Evolutionary conservation across 2,329 filamentous ascomycete species (phyloP).

Genomic region (Teratosphaeria epicoccoides): DNA sequence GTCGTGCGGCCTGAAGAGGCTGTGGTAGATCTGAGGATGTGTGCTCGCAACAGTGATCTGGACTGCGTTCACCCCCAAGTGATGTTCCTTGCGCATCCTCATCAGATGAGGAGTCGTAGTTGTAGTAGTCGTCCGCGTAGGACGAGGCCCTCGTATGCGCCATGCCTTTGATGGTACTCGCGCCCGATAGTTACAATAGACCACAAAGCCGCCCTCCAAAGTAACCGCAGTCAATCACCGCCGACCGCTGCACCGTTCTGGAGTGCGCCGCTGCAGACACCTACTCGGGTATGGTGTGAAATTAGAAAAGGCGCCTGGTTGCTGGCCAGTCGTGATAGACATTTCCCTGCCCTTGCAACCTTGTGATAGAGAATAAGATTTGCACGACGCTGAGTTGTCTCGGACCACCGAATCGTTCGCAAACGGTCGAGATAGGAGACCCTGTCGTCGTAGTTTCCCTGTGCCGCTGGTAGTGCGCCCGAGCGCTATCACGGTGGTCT

Average conservation of each 20-base stretch:
- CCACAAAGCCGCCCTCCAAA: neutral
- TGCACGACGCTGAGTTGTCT: neutral
- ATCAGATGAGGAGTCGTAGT: neutral
- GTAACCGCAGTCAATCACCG: neutral
- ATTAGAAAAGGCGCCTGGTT: neutral
- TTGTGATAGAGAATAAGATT: neutral
- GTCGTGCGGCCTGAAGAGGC: neutral
- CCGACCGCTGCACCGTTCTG: neutral
- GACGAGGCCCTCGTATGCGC: conserved; percentile 2
- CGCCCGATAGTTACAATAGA: neutral
- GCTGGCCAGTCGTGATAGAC: neutral
- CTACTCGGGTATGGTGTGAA: neutral
- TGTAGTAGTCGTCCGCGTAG: conserved; percentile 6
- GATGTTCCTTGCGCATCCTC: neutral
- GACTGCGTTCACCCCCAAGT: neutral
- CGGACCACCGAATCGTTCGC: neutral
- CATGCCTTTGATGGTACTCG: neutral
- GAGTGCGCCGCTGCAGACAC: neutral
- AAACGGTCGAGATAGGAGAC: neutral
- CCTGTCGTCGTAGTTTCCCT: neutral
- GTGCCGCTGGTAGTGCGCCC: neutral
- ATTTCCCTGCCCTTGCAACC: neutral
- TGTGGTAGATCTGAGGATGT: neutral
- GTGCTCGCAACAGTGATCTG: neutral
- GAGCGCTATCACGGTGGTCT: neutral